A percentile compares a stretch with the other conserved stretches of the same genome.
Conservation (phyloP, 1,284 basidiomycete genomes). For the Vanrija humicola region DNA sequence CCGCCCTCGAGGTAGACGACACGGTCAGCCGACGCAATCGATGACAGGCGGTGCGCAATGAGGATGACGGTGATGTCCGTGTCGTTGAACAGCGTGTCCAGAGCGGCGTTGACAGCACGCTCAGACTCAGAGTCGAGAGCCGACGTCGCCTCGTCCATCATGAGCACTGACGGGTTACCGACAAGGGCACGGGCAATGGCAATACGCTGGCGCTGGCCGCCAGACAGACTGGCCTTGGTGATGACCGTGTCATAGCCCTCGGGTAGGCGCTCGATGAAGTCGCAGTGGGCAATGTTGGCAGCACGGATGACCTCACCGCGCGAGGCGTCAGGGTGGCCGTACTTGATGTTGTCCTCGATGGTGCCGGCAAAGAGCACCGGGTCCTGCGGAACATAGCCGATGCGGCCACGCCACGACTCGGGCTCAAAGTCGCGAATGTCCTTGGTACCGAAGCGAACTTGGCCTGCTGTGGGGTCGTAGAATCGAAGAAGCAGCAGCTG, state of each 20-base stretch:
- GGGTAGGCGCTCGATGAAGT: slow-evolving; percentile 44
- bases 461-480: slow-evolving; percentile 76
- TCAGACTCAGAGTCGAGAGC: slow-evolving; percentile 45
- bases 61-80: slow-evolving; percentile 54
- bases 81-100: slow-evolving; percentile 49
- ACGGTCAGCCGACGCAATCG: slow-evolving; percentile 52
- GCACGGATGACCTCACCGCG: slow-evolving; percentile 38
- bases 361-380: slow-evolving; percentile 81
- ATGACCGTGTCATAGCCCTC: slow-evolving; percentile 46
- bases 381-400: slow-evolving; percentile 55
- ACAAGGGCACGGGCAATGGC: slow-evolving; percentile 54
- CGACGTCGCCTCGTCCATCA: slow-evolving; percentile 48
- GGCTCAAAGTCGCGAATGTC: slow-evolving; percentile 67
- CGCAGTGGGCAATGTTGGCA: slow-evolving; percentile 43
- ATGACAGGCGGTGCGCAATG: slow-evolving; percentile 53
- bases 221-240: slow-evolving; percentile 46
- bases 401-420: slow-evolving; percentile 81
- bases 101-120: slow-evolving; percentile 48
- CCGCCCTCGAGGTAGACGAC: slow-evolving; percentile 53
- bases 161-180: slow-evolving; percentile 50
- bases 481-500: slow-evolving; percentile 81
- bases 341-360: slow-evolving; percentile 70
- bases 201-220: slow-evolving; percentile 53
- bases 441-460: slow-evolving; percentile 70
- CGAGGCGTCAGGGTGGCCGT: slow-evolving; percentile 39